A percentile compares a stretch with the other conserved stretches of the same genome.
These are phyloP conservation scores for Creolimax fragrantissima DNA, from an alignment of 78 protist genomes.

Conservation along the genomic window DNA sequence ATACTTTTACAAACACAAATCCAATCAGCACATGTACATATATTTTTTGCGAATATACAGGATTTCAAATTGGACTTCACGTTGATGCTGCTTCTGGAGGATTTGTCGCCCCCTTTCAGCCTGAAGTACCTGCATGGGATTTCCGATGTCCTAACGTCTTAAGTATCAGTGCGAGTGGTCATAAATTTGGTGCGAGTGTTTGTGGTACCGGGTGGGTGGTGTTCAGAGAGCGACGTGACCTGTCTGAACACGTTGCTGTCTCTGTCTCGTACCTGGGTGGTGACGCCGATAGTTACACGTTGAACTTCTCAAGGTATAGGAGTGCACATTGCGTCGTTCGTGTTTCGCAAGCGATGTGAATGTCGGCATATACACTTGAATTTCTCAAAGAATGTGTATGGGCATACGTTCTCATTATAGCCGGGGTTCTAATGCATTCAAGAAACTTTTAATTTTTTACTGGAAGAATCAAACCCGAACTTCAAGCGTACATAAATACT, in stretches of 20 bases:
- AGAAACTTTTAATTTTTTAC: no score
- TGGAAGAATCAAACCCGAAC: no score
- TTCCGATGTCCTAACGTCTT: conserved; percentile 33
- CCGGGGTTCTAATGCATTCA: no score
- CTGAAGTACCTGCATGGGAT: conserved; percentile 26
- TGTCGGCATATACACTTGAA: no score
- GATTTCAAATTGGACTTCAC: conserved; percentile 35
- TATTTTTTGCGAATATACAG: not conserved
- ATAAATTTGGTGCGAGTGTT: conserved; percentile 24
- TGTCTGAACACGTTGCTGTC: not conserved
- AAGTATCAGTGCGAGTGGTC: conserved; percentile 40
- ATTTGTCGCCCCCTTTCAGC: conserved; percentile 46
- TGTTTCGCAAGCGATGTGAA: no score
- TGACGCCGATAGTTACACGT: not conserved
- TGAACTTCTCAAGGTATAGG: conserved; percentile 12
- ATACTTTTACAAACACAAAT: not conserved
- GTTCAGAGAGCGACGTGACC: not conserved
- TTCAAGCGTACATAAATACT: not conserved
- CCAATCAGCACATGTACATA: not conserved
- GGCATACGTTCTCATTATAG: no score
- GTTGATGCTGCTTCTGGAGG: conserved; percentile 60
- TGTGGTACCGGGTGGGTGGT: not conserved
- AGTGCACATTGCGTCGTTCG: no score
- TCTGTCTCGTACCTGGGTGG: conserved; percentile 1
- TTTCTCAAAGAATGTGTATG: no score